Percentiles rank a stretch among this genome's conserved stretches.
These are phyloP conservation scores for Protea cynaroides DNA, from an alignment of 164 flowering plant genomes.

Conservation along the genomic window DNA sequence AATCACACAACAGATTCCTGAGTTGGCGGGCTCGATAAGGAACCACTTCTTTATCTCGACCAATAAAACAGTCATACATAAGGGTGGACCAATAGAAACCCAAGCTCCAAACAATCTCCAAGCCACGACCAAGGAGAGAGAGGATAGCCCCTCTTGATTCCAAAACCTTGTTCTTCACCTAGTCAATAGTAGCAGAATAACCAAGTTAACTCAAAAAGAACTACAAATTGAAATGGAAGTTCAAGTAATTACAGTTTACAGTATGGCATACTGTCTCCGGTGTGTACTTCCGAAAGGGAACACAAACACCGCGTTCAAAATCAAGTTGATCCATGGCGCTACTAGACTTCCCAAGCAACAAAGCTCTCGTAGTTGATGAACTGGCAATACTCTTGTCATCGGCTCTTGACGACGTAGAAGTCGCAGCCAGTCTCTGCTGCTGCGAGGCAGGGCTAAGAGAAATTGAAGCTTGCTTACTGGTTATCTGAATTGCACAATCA, in stretches of 20 bases:
- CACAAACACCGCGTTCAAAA: conserved; percentile 91
- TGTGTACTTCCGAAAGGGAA: conserved; percentile 89
- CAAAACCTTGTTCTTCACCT: conserved; percentile 85
- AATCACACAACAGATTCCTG: conserved; percentile 75
- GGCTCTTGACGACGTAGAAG: neutral
- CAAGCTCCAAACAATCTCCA: conserved; percentile 91
- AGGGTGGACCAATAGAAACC: conserved; percentile 82
- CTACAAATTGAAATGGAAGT: neutral
- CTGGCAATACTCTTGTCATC: neutral
- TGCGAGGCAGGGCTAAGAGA: neutral
- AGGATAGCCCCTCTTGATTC: conserved; percentile 77
- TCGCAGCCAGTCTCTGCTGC: neutral
- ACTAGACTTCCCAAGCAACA: conserved; percentile 14
- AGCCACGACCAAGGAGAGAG: conserved; percentile 74
- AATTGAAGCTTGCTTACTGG: neutral
- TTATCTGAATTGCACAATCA: neutral
- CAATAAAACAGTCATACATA: conserved; percentile 74
- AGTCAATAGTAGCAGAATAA: neutral
- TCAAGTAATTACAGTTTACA: neutral
- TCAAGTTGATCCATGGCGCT: conserved; percentile 89
- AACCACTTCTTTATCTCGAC: conserved; percentile 91
- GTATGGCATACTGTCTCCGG: conserved; percentile 61
- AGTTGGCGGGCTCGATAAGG: conserved; percentile 91
- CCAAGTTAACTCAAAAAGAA: neutral
- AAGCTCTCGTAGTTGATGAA: neutral